Evolutionary conservation across 331 rosid genomes (phyloP), one percentile per base, ranked within the genome.

Genomic region (Ulmus americana): DNA sequence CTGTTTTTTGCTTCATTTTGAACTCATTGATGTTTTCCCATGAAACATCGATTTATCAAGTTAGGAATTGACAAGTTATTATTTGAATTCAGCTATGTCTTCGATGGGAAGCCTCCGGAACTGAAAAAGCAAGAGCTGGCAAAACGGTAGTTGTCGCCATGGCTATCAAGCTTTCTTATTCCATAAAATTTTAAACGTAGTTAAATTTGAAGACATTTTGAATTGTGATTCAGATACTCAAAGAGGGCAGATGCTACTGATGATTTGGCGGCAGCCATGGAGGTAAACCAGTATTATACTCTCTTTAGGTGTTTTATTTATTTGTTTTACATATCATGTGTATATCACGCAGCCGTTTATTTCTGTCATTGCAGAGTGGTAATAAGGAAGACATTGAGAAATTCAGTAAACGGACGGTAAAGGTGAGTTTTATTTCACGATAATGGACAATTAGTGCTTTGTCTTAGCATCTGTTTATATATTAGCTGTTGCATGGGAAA

Each of bases 371-470:
- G 22, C 76, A 92, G 98, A 55, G 64, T 68, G 95, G 81, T 20
- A 89, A 71, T 61, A 92, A 86, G 83, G 98, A 89, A 73, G 97
- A 89, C 54, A 92, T 92, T 52, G 98, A 92, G 79, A 92, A 92
- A 69, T 87, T 80, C 69, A 92, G 98, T 74, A 92, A 92, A 74
- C 82, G 98, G 79, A 92, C 98, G 0, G 98, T 92, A 61, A 92
- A 92, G 96, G 98, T 82, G 52, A 69, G 85, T 41, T 15, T 14
- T 12, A 47, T 8, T 39, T 38, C 10, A 39, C 8, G 47, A 49
- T 15, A 13, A 49, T 49, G 20, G 5, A n/a, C 35, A 28, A 28
- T 28, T 28, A 28, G 35, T 28, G 35, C 35, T 28, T 28, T 28
- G 35, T 3, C 35, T 28, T 49, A 5, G 6, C 54, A 49, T 18